Base-by-base conservation (phyloP, 345 rosid species). In the Salix viminalis region DNA sequence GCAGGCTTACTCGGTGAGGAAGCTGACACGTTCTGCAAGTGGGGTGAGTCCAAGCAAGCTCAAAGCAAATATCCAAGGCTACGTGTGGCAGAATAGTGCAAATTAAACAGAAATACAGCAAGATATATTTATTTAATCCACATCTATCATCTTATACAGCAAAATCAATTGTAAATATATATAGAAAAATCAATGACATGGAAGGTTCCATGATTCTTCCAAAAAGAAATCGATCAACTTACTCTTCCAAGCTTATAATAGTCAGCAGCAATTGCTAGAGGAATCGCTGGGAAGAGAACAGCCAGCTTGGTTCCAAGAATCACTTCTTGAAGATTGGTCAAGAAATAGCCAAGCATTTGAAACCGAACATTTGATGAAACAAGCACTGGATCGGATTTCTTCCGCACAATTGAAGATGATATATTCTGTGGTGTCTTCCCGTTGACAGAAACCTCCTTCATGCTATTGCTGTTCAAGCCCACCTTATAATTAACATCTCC, bases 21-120 rank as follows among this genome's bases (percentile, higher is more conserved):
- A 95, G 88, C 99, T 91, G 83, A 95, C 89, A 65, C 99, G 89
- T 76, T 95, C 98, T 2, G 98, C 99, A 11, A 95, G 89, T 60
- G 98, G 96, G 37, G 91, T 86, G 36, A 91, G 85, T 46, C 97
- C 99, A 11, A 90, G 90, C 78, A 95, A 84, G 86, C 98, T 93
- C 81, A 95, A 79, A 52, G 83, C 97, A 80, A 95, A 95, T n/a
- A 95, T 82, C 99, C 99, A 95, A 30, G 90, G 84, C 96, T 89
- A 64, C 77, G 18, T 37, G 65, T 8, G 65, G 44, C 61, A 52
- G 32, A 48, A 72, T 0, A 11, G 41, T 64, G 15, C 23, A n/a
- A 56, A 56, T 21, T 23, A 21, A 56, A 56, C 4, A n/a, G 62
- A 56, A 8, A 9, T 8, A 56, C 26, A 56, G 9, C 14, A 36